Conservation (phyloP, 1,139 yeast genomes). For the Scheffersomyces quercinus region DNA sequence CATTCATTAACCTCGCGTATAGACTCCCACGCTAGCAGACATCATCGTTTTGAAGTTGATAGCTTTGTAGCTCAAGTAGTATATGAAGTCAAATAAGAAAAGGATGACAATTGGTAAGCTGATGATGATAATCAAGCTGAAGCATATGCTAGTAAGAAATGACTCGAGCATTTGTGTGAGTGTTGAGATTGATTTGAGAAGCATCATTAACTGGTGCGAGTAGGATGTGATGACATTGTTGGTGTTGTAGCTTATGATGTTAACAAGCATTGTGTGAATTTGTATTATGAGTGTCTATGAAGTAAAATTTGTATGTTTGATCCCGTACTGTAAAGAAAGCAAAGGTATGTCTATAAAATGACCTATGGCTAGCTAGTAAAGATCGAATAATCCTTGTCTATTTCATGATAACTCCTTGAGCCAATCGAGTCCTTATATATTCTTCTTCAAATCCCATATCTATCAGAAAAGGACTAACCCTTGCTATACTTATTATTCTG, state of each 20-base stretch:
- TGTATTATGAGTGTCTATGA: not conserved
- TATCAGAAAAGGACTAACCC: no score
- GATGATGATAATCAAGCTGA: not conserved
- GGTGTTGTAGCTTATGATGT: not conserved
- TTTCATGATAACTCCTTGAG: no score
- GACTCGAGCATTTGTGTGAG: not conserved
- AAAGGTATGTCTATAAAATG: no score
- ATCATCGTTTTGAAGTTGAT: not conserved
- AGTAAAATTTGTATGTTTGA: not conserved
- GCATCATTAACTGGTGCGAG: not conserved
- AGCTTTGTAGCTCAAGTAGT: constrained; percentile 1
- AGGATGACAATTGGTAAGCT: not conserved
- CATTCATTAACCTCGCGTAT: not conserved
- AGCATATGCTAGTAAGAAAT: not conserved
- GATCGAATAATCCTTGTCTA: no score
- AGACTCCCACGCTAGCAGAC: not conserved
- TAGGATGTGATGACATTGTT: not conserved
- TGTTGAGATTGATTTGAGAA: not conserved
- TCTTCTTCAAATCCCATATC: no score
- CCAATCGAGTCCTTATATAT: no score
- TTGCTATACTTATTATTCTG: no score
- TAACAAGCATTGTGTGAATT: not conserved
- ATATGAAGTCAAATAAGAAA: not conserved
- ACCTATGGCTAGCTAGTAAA: no score
- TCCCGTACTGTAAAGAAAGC: no score